Conservation (phyloP, 2,329 filamentous ascomycete species). For the Exserohilum rostratum region DNA sequence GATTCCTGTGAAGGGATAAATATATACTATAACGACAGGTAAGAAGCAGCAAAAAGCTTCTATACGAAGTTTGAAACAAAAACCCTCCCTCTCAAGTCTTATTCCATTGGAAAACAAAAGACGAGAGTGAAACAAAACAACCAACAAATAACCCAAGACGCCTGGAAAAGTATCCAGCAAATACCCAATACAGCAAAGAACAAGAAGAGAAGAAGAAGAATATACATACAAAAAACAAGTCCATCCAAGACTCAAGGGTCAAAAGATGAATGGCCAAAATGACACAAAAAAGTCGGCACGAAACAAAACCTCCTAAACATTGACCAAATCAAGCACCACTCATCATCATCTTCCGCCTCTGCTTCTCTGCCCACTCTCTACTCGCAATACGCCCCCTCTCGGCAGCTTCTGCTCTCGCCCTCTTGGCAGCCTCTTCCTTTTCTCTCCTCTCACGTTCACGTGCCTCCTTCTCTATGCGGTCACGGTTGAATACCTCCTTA, state of each 20-base stretch:
- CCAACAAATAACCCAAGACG: too few species aligned
- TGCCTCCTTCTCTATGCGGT: slow-evolving; percentile 50
- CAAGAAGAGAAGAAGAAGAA: not conserved
- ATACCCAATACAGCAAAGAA: too few species aligned
- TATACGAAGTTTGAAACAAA: too few species aligned
- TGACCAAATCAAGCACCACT: not conserved
- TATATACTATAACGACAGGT: too few species aligned
- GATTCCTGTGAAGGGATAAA: too few species aligned
- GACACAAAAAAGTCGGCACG: not conserved
- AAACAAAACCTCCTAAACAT: not conserved
- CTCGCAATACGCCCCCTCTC: slow-evolving; percentile 53
- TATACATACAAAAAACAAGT: not conserved
- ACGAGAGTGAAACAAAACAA: too few species aligned
- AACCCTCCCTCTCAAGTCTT: too few species aligned
- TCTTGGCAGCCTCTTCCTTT: slow-evolving; percentile 57
- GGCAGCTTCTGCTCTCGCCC: slow-evolving; percentile 54
- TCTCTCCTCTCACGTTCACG: slow-evolving; percentile 50
- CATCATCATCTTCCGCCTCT: slow-evolving; percentile 48
- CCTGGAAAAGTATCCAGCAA: too few species aligned
- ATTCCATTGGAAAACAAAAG: too few species aligned
- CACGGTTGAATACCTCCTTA: slow-evolving; percentile 55
- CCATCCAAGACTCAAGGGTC: too few species aligned
- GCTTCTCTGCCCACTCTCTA: slow-evolving; percentile 58
- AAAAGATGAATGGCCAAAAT: too few species aligned
- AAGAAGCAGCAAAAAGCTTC: too few species aligned